Base-by-base conservation (phyloP, 768 basidiomycete species). In the Butyriboletus loyo region DNA sequence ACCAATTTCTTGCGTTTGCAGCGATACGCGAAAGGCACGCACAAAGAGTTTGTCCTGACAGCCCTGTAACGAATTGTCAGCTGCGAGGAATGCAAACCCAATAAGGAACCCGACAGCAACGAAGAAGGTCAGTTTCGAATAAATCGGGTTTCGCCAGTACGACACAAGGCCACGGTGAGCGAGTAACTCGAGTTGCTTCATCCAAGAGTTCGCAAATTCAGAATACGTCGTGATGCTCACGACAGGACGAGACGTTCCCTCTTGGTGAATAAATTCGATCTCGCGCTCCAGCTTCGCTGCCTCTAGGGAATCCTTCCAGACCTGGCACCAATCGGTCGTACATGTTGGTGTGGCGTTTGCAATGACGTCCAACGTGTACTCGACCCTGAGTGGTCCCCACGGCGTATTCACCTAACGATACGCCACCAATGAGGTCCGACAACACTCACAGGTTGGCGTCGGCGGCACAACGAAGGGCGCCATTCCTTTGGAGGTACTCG, bases 301-400 rank as follows among this genome's bases (percentile, higher is more conserved):
- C 53, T 83, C 76, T 0, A 66, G 60, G 0, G 77, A 79, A 25
- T 74, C 61, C 35, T 67, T 64, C 82, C 82, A 85, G 1, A 70
- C 53, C 11, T 73, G 63, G 45, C 77, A 66, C 82, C 84, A 86
- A 58, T 85, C 75, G 19, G 65, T 63, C 10, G 61, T 50, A 7
- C 69, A 72, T 10, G 71, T 67, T 5, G 76, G 73, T 1, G 80
- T 77, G 5, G 77, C 75, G 5, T 82, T 80, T 19, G 81, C 84
- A 36, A 83, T 83, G 24, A 74, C 76, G 38, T 78, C 74, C 30
- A 84, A 68, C 62, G 77, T 75, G 61, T 74, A 77, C 56, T 78
- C 76, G 0, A 77, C 76, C 14, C 76, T 77, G 52, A 9, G 34
- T 21, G 21, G 4, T 14, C 15, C 9, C 37, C 45, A n/a, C n/a